Percentiles rank a stretch among this genome's conserved stretches.
phyloP scores from a whole-genome alignment of 1,139 yeast genomes.

The Hanseniaspora sp. region DNA sequence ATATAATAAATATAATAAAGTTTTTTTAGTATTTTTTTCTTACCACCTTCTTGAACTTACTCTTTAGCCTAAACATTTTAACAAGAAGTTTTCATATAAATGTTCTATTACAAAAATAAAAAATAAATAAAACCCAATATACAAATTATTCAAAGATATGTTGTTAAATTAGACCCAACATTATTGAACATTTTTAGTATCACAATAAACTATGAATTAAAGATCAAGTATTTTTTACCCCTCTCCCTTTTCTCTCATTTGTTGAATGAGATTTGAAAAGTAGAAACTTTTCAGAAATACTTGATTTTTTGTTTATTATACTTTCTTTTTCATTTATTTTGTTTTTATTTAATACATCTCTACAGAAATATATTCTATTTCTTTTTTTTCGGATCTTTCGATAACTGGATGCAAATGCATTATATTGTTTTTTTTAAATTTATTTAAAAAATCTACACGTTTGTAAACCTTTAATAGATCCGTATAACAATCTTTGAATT shows the following conservation, averaged over 20 bases:
- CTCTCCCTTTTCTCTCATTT: slow-evolving; percentile 21
- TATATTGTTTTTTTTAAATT: neutral
- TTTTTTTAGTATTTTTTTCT: too few species aligned
- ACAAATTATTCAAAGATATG: too few species aligned
- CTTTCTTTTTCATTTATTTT: neutral
- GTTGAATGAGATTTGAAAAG: neutral
- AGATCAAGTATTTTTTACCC: too few species aligned
- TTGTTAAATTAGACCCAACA: too few species aligned
- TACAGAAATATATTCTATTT: neutral
- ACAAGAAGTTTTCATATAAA: too few species aligned
- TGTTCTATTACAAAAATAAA: too few species aligned
- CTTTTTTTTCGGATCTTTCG: slow-evolving; percentile 11
- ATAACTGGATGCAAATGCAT: slow-evolving; percentile 15
- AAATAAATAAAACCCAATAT: too few species aligned
- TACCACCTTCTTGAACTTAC: too few species aligned
- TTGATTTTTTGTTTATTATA: neutral
- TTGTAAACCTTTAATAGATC: slow-evolving; percentile 13
- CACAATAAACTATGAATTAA: too few species aligned
- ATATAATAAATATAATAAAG: too few species aligned
- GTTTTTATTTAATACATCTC: neutral
- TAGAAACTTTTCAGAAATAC: neutral
- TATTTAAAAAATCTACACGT: neutral
- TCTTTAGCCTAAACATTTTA: too few species aligned
- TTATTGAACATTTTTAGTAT: too few species aligned
- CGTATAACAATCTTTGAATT: slow-evolving; percentile 9